phyloP scores from a whole-genome alignment of 352 stramenopile species.

The Globisporangium camurandrum region DNA sequence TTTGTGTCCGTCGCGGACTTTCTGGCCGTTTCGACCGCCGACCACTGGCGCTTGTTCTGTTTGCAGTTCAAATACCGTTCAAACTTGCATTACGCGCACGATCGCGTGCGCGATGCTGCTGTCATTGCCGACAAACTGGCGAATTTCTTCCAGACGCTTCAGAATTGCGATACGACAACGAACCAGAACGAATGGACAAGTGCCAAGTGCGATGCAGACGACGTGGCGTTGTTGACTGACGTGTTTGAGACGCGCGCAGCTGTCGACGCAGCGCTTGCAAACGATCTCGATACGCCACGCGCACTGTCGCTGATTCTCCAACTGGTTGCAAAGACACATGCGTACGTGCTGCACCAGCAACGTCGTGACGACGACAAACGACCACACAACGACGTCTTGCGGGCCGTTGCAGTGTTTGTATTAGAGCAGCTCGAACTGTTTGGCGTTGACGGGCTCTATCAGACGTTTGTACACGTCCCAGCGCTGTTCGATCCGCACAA shows the following conservation, averaged over 20 bases:
- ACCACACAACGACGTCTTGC: too few relatives aligned
- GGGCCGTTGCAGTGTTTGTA: too few relatives aligned
- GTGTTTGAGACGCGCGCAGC: slow-evolving; percentile 94
- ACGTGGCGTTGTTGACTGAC: slow-evolving; percentile 88
- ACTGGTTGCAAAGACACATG: slow-evolving; percentile 83
- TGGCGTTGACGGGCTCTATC: slow-evolving; percentile 79
- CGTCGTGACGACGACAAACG: slow-evolving; percentile 29
- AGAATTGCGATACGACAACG: slow-evolving; percentile 94
- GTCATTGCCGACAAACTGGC: too few relatives aligned
- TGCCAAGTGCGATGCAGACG: too few relatives aligned
- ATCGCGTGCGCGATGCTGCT: too few relatives aligned
- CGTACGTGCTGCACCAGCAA: slow-evolving; percentile 74
- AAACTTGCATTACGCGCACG: too few relatives aligned
- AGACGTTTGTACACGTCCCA: slow-evolving; percentile 74
- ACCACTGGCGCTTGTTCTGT: slow-evolving; percentile 88
- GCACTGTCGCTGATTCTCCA: slow-evolving; percentile 65
- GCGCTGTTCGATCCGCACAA: slow-evolving; percentile 50
- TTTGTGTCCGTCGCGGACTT: slow-evolving; percentile 97
- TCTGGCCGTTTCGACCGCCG: slow-evolving; percentile 75
- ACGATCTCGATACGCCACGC: slow-evolving; percentile 89
- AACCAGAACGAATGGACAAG: slow-evolving; percentile 94
- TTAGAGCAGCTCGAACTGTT: too few relatives aligned
- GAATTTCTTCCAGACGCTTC: too few relatives aligned
- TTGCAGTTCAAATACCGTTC: too few relatives aligned
- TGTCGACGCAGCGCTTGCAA: slow-evolving; percentile 69